A percentile compares a stretch with the other conserved stretches of the same genome.
phyloP scores from a whole-genome alignment of 2,329 filamentous ascomycete species.

The Fusarium cyanostomum region DNA sequence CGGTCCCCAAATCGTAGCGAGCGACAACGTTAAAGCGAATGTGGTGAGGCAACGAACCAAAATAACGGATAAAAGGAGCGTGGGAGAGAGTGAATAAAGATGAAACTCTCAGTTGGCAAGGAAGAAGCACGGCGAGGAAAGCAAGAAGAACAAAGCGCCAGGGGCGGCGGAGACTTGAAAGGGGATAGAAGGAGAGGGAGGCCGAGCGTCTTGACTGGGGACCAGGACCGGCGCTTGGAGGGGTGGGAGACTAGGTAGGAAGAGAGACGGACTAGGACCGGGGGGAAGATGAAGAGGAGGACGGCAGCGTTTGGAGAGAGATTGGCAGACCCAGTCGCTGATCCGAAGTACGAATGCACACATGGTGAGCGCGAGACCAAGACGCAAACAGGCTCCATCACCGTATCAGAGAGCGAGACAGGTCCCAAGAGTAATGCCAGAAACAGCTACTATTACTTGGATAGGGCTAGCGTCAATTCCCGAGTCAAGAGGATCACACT shows the following conservation, averaged over 20 bases:
- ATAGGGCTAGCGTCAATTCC: conserved; percentile 24
- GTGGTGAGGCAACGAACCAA: conserved; percentile 41
- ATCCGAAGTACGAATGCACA: conserved; percentile 28
- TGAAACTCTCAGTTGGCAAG: conserved; percentile 63
- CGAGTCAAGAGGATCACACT: conserved; percentile 12
- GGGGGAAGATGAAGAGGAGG: conserved; percentile 6
- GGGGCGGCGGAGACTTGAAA: conserved; percentile 39
- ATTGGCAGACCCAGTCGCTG: conserved; percentile 17
- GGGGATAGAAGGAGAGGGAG: conserved; percentile 40
- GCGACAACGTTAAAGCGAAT: conserved; percentile 44
- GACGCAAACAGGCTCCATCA: conserved; percentile 27
- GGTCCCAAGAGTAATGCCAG: conserved; percentile 15
- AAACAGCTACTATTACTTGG: conserved; percentile 14
- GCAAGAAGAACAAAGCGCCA: conserved; percentile 39
- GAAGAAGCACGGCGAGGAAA: conserved; percentile 47
- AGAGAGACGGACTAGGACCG: conserved; percentile 19
- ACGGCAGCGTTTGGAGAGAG: conserved; percentile 18
- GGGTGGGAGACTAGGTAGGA: conserved; percentile 14
- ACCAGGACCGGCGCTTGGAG: conserved; percentile 22
- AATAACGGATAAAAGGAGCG: conserved; percentile 58
- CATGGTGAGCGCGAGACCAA: conserved; percentile 12
- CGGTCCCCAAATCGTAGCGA: conserved; percentile 36
- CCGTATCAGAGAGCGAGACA: conserved; percentile 22
- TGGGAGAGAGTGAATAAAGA: conserved; percentile 60
- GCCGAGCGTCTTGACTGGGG: conserved; percentile 38